Evolutionary conservation across 345 rosid genomes (phyloP).

Genomic region (Moricandia arvensis): DNA sequence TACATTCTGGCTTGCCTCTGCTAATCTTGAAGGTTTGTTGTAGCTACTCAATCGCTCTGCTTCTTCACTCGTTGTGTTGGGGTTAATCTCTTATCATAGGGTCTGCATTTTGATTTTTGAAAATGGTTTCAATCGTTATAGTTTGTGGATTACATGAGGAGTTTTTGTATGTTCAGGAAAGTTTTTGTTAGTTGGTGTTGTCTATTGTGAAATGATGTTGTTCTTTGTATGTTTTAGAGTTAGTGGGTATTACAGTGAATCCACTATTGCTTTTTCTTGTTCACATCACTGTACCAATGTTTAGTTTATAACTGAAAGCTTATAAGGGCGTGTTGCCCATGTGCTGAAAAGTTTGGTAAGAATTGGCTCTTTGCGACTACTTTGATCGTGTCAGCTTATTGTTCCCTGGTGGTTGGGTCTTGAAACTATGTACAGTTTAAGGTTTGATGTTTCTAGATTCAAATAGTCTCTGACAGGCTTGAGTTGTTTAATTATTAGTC

Average conservation of each 20-base stretch:
- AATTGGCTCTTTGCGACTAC: neutral
- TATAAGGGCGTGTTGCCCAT: neutral
- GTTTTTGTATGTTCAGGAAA: neutral
- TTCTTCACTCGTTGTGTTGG: neutral
- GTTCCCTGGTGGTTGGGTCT: neutral
- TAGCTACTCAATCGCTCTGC: neutral
- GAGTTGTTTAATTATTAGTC: neutral
- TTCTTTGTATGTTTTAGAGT: neutral
- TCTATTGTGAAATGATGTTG: neutral
- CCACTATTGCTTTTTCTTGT: slow-evolving; percentile 12
- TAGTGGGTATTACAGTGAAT: slow-evolving; percentile 21
- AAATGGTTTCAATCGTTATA: neutral
- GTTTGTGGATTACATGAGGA: neutral
- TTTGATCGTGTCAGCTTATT: slow-evolving; percentile 6
- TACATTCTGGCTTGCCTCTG: slow-evolving; percentile 32
- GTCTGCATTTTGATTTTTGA: slow-evolving; percentile 13
- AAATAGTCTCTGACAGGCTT: slow-evolving; percentile 8
- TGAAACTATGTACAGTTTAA: neutral
- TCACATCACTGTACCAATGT: slow-evolving; percentile 11
- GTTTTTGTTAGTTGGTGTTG: neutral
- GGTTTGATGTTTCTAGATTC: neutral
- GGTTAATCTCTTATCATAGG: neutral
- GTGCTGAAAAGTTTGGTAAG: neutral
- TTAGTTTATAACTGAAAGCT: neutral
- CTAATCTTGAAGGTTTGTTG: slow-evolving; percentile 38